A percentile compares a stretch with the other conserved stretches of the same genome.
phyloP scores from a whole-genome alignment of 305 asterid species.

The Solanum hybrid region DNA sequence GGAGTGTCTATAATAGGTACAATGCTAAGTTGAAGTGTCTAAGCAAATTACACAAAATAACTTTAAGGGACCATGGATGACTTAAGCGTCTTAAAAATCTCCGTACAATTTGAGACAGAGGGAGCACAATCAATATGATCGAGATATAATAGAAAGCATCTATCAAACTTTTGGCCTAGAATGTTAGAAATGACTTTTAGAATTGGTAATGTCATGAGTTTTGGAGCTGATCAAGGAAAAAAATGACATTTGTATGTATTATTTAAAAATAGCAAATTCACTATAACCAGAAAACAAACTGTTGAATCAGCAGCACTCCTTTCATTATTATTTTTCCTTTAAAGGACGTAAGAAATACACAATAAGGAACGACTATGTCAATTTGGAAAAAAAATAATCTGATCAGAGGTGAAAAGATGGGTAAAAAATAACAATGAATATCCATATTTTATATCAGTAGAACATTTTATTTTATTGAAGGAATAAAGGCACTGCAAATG shows the following conservation, averaged over 20 bases:
- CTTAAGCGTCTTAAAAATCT: background rate
- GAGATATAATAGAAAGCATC: background rate
- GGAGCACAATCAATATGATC: background rate
- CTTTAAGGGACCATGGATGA: background rate
- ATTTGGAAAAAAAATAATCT: background rate
- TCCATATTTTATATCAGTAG: background rate
- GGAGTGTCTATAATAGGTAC: background rate
- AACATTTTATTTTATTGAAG: background rate
- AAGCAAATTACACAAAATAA: background rate
- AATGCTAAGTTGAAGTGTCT: background rate
- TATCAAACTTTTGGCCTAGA: background rate
- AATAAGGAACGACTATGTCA: background rate
- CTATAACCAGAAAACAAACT: background rate
- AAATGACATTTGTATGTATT: too few relatives aligned
- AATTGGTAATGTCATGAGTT: background rate
- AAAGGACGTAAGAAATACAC: background rate
- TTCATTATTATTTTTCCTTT: background rate
- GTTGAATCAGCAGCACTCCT: background rate
- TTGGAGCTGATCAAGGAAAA: background rate
- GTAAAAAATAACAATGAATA: background rate
- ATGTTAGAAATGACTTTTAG: background rate
- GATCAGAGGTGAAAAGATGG: background rate
- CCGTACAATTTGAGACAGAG: background rate
- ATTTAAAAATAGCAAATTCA: too few relatives aligned
- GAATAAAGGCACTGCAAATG: background rate